Conservation (phyloP, 805 yeast species). For the Saccharomyces kudriavzevii region DNA sequence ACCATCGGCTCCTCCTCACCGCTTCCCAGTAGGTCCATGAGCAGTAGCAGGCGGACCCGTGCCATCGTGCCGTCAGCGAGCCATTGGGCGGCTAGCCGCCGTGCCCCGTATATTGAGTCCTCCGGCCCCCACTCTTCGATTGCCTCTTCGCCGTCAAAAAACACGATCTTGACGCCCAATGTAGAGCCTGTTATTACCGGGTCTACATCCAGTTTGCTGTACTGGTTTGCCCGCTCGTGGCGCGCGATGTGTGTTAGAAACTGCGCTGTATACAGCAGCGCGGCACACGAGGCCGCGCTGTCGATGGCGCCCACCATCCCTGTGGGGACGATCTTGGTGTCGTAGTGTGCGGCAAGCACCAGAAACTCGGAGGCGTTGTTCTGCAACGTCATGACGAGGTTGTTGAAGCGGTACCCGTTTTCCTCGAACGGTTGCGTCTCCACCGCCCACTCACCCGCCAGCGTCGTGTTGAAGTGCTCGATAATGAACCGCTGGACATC, state of each 20-base stretch:
- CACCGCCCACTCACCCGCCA: slow-evolving; percentile 22
- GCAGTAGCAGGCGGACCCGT: slow-evolving; percentile 38
- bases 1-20: slow-evolving; percentile 15
- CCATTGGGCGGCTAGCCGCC: slow-evolving; percentile 40
- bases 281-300: slow-evolving; percentile 50
- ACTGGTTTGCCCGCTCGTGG: background rate
- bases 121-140: slow-evolving; percentile 41
- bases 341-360: slow-evolving; percentile 48
- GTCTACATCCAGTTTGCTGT: background rate
- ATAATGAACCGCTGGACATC: slow-evolving; percentile 33
- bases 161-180: slow-evolving; percentile 40
- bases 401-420: slow-evolving; percentile 32
- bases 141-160: slow-evolving; percentile 60
- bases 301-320: slow-evolving; percentile 57
- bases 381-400: slow-evolving; percentile 30
- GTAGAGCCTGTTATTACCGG: slow-evolving; percentile 2
- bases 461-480: slow-evolving; percentile 23
- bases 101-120: slow-evolving; percentile 52
- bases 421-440: slow-evolving; percentile 33
- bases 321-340: slow-evolving; percentile 40
- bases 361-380: slow-evolving; percentile 23
- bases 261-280: slow-evolving; percentile 39
- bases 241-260: slow-evolving; percentile 4
- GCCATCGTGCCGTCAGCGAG: slow-evolving; percentile 18
- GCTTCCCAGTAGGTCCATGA: slow-evolving; percentile 46